Conservation (phyloP, 805 yeast species). For the Metschnikowia arizonensis region DNA sequence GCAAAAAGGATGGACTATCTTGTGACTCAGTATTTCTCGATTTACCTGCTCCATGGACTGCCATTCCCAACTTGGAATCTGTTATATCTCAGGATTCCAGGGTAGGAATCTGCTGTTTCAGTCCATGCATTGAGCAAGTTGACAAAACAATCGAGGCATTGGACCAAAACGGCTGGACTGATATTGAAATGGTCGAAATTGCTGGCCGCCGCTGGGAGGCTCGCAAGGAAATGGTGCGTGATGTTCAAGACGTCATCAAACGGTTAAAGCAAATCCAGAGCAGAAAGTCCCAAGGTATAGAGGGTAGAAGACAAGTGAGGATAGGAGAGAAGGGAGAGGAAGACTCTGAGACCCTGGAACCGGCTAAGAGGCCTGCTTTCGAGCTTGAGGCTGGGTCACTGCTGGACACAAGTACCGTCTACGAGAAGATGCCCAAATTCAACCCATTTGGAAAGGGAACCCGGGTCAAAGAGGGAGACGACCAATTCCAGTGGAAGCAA, state of each 20-base stretch:
- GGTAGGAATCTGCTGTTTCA: conserved; percentile 85
- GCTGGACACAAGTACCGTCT: conserved; percentile 7
- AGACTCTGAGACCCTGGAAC: conserved; percentile 7
- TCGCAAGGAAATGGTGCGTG: conserved; percentile 80
- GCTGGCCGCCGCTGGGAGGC: conserved; percentile 85
- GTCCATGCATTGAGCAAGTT: conserved; percentile 98
- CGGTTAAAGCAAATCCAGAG: conserved; percentile 75
- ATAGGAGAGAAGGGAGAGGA: conserved; percentile 17
- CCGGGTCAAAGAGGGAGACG: conserved; percentile 85
- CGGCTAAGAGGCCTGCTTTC: conserved; percentile 20
- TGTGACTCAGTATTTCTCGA: conserved; percentile 84
- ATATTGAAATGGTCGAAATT: conserved; percentile 88
- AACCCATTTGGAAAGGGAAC: conserved; percentile 93
- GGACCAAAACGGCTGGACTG: conserved; percentile 73
- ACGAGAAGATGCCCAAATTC: conserved; percentile 27
- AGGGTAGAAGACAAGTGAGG: conserved; percentile 44
- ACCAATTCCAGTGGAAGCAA: conserved; percentile 69
- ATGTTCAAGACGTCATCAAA: conserved; percentile 69
- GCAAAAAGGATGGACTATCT: conserved; percentile 30
- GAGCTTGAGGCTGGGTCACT: conserved; percentile 14
- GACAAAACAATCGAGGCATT: conserved; percentile 76
- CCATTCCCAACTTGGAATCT: conserved; percentile 66
- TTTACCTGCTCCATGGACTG: conserved; percentile 96
- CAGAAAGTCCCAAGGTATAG: conserved; percentile 62
- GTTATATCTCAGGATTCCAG: conserved; percentile 53